Evolutionary conservation across 2,329 filamentous ascomycete genomes (phyloP), one percentile per base, ranked within the genome.

Genomic region (Fusarium irregulare): DNA sequence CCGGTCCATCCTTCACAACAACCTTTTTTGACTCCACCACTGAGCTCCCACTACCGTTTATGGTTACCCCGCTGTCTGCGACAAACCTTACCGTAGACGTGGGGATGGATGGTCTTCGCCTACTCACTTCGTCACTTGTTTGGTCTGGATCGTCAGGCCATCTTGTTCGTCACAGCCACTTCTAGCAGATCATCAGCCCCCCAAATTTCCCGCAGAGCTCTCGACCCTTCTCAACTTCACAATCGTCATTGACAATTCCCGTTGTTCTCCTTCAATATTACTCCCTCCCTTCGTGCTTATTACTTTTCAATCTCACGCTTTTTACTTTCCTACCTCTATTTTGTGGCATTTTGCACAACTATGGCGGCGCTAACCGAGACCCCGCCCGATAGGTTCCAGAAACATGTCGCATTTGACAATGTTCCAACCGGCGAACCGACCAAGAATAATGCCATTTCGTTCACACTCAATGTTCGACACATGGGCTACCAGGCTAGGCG

Each of bases 381-480:
- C 64, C 77, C 68, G 72, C 77, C 77, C 70, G 77, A 80, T 78
- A 89, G 87, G 75, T 89, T 89, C 76, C 83, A 86, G 72, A 81
- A 83, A 34, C 87, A 88, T 78, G 87, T 89, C 63, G 86, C 85
- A 40, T 89, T 89, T 75, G 87, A 89, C 80, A 89, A 88, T 70
- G 81, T 89, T 37, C 83, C 85, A 41, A 81, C 84, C 44, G 87
- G 87, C 74, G 87, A 89, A 73, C 81, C 85, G 9, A 88, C 87
- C 14, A 87, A 88, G 73, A 85, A 84, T 75, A 89, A 89, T 75
- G 85, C 85, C 4, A 83, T 85, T 21, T 93, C 93, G 8, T 88
- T 97, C 72, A 97, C 93, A 1, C 84, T 97, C 63, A 94, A 94
- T 75, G 89, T 92, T 72, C 93, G 93, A 76, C 94, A 98, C 79